Conservation (phyloP, 2,329 filamentous ascomycete genomes). For the Sporothrix sp. region DNA sequence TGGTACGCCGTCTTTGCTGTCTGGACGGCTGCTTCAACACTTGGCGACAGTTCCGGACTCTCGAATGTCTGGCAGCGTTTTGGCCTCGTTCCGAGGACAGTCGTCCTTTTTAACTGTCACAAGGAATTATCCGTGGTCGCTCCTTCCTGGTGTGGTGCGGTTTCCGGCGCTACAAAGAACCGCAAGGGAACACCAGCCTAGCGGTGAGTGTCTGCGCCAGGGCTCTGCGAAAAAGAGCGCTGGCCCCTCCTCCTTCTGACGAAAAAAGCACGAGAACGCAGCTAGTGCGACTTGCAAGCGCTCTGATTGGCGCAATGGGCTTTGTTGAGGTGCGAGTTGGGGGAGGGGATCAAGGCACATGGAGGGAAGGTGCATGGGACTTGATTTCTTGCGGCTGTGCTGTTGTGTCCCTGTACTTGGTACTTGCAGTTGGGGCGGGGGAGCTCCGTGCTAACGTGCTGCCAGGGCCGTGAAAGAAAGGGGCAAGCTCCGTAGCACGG, state of each 20-base stretch:
- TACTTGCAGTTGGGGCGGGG: slow-evolving; percentile 1
- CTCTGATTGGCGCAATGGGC: slow-evolving; percentile 6
- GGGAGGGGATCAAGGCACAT: not conserved
- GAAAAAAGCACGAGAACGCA: not conserved
- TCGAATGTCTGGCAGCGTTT: not conserved
- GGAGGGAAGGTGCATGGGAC: not conserved
- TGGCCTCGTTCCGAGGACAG: too few species aligned
- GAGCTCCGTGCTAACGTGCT: slow-evolving; percentile 7
- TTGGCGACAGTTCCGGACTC: too few species aligned
- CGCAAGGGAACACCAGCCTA: too few species aligned
- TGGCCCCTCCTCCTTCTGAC: not conserved
- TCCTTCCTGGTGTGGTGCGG: not conserved
- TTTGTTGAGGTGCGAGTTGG: slow-evolving; percentile 4
- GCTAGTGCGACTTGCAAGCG: not conserved
- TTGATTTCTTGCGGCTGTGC: not conserved
- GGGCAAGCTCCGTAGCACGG: not conserved
- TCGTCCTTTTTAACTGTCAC: too few species aligned
- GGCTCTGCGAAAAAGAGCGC: not conserved
- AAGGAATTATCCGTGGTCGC: too few species aligned
- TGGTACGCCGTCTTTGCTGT: too few species aligned
- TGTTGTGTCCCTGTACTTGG: not conserved
- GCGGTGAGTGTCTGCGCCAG: too few species aligned
- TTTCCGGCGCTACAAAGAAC: too few species aligned
- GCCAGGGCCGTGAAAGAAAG: not conserved
- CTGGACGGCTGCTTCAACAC: too few species aligned